Evolutionary conservation across 202 grass and related monocot species (phyloP), one percentile per base, ranked within the genome.

Genomic region (Cymbopogon flexuosus): DNA sequence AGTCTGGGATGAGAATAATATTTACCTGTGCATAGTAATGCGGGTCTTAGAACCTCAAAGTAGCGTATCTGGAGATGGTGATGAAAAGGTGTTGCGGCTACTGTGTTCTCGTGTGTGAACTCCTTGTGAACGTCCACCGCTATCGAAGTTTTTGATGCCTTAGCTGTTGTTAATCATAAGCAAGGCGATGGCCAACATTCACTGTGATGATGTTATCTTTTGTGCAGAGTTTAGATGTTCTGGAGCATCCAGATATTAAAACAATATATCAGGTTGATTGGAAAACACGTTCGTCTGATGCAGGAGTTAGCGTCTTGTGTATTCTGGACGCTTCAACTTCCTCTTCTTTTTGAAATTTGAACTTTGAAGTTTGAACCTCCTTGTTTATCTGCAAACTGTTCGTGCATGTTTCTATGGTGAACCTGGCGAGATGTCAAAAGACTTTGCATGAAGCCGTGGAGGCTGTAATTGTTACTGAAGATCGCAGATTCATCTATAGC

Each of bases 21-120:
- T 69, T 56, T 57, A 83, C 73, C 34, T 82, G 83, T 86, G 79
- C 79, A 83, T 86, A 83, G 40, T 79, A 86, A 41, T 83, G 69
- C 75, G 54, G 85, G 23, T 54, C 11, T 18, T 86, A 83, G 69
- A 59, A 86, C 79, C 68, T 69, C 3, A 75, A 39, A 69, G 62
- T 70, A 79, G 74, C 61, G 51, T 45, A 36, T 75, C 49, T 74
- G 74, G 73, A 79, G 79, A 82, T 43, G 40, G 40, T 42, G 61
- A 67, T 72, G 22, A 78, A 42, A 86, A 79, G 42, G 52, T 79
- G 15, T 79, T 42, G n/a, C 23, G 68, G 16, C 8, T 54, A 77
- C 29, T 73, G 35, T 73, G 36, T 19, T 43, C 3, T 65, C 49
- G 9, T 22, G 18, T 23, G 54, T 21, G 21, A 37, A 40, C 13